Percentiles rank a stretch among this genome's conserved stretches.
Evolutionary conservation across 192 early-diverging fungal species (phyloP).

Genomic region (Mortierella antarctica): DNA sequence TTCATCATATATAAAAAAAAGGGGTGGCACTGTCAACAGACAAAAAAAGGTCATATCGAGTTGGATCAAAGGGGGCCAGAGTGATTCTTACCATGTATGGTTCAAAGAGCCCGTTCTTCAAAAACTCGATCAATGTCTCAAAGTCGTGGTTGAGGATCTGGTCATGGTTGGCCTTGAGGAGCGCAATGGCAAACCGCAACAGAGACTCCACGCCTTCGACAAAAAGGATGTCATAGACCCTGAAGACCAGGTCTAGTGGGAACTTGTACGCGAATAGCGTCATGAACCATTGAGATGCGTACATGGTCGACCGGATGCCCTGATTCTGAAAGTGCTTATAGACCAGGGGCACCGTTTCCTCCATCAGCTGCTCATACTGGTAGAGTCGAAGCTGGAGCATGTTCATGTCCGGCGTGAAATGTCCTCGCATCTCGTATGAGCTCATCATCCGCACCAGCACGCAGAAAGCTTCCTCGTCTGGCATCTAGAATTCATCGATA

Average conservation of each 20-base stretch:
- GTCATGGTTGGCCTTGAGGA: slow-evolving; percentile 86
- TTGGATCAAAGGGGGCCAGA: slow-evolving; percentile 55
- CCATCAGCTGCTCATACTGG: slow-evolving; percentile 89
- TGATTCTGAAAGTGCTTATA: slow-evolving; percentile 82
- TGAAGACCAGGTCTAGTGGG: slow-evolving; percentile 91
- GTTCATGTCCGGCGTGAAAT: slow-evolving; percentile 92
- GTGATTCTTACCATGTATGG: slow-evolving; percentile 75
- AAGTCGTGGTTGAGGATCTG: slow-evolving; percentile 87
- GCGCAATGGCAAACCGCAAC: slow-evolving; percentile 86
- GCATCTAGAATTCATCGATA: slow-evolving; percentile 74
- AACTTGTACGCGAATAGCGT: slow-evolving; percentile 98
- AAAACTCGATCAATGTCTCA: slow-evolving; percentile 84
- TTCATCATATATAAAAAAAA: background rate
- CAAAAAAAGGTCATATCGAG: background rate
- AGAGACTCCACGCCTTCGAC: slow-evolving; percentile 93
- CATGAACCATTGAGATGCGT: slow-evolving; percentile 99
- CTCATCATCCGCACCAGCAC: slow-evolving; percentile 91
- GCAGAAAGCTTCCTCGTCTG: slow-evolving; percentile 97
- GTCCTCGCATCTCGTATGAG: slow-evolving; percentile 85
- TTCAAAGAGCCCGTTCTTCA: slow-evolving; percentile 92
- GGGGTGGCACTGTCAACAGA: background rate
- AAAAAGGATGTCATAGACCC: slow-evolving; percentile 93
- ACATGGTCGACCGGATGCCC: slow-evolving; percentile 91
- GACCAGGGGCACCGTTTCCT: slow-evolving; percentile 84
- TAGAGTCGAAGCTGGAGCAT: slow-evolving; percentile 88